Base-by-base conservation (phyloP, 306 rosid species). In the Morella rubra region DNA sequence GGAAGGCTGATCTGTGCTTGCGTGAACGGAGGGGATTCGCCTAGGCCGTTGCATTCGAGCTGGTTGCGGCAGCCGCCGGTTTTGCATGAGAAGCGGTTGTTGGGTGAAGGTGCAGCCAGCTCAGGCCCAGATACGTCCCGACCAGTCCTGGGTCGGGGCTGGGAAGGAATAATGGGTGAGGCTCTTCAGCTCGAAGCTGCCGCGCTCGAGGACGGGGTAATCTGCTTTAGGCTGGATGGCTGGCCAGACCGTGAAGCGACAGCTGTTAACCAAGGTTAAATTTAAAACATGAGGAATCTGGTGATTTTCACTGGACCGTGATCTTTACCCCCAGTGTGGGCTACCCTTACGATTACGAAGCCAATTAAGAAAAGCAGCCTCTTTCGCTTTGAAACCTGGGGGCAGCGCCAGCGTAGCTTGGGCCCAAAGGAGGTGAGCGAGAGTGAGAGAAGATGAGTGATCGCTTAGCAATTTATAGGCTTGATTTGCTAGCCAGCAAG, bases 81-180 rank as follows among this genome's bases (percentile, higher is more conserved):
- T 12, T 37, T 58, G 86, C 99, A 95, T 80, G 84, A 27, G 81
- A 95, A 77, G 20, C 4, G 81, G 86, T 72, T 37, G 75, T 62
- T 37, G n/a, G 76, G 69, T 5, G 55, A 80, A 56, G 59, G 69
- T 22, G 83, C 99, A 95, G 71, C 80, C 86, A 44, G 99, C 91
- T 13, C 97, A 76, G 45, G 93, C 97, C 99, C 99, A 95, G 49
- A 91, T 84, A 16, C 99, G 93, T 20, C 97, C 99, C 1, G 99
- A 88, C 99, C 99, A 92, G 80, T 84, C 87, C 18, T 77, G 76
- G 71, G 76, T 82, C 0, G 99, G 99, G 2, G 92, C 79, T 5
- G 93, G 89, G 82, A 92, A 85, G 83, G 97, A 88, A 44, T 50
- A 79, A 86, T 92, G 99, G 76, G 93, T 79, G 75, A 91, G 81